Base-by-base conservation (phyloP, 1,284 basidiomycete species). In the Ceratobasidium sp. region DNA sequence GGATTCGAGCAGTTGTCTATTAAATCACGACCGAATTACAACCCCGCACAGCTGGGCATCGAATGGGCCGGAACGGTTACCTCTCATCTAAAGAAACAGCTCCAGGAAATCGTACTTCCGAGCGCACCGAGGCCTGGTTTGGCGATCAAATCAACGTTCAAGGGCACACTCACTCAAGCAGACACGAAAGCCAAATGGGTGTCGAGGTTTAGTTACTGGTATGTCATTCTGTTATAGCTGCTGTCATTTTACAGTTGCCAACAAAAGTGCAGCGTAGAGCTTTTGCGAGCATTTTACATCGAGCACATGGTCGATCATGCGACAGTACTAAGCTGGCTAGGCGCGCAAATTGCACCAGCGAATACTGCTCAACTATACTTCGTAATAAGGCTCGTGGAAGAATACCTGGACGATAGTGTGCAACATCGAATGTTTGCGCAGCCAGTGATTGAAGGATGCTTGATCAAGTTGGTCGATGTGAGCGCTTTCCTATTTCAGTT, bases 51-150 rank as follows among this genome's bases (percentile, higher is more conserved):
- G 76, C 96, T 97, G 77, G 93, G 94, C 52, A 80, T 89, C 29
- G 95, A 98, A 72, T 98, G 94, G 88, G 93, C 96, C 0, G 88
- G 86, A 73, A 85, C 91, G 17, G 86, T 97, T 42, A 92, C 91
- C 0, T 85, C 89, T n/a, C 95, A 95, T 79, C 81, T 99, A 76
- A 90, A 91, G 78, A 95, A 93, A 74, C 94, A 96, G 77, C 82
- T 99, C 1, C 82, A 82, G 12, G 94, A 97, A 64, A 91, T 98
- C 64, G 85, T 87, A 2, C 80, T 96, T 15, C 94, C 94, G 0
- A 90, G 86, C 74, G 86, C 89, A n/a, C 86, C 89, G 20, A 83
- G 90, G 45, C 83, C 85, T 12, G 87, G 87, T 5, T 77, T 92
- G 68, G 91, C 89, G 74, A 89, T 91, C 75, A 93, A 92, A 76